Evolutionary conservation across 208 protist species (phyloP), one percentile per base, ranked within the genome.

Genomic region (Leptomonas seymouri): DNA sequence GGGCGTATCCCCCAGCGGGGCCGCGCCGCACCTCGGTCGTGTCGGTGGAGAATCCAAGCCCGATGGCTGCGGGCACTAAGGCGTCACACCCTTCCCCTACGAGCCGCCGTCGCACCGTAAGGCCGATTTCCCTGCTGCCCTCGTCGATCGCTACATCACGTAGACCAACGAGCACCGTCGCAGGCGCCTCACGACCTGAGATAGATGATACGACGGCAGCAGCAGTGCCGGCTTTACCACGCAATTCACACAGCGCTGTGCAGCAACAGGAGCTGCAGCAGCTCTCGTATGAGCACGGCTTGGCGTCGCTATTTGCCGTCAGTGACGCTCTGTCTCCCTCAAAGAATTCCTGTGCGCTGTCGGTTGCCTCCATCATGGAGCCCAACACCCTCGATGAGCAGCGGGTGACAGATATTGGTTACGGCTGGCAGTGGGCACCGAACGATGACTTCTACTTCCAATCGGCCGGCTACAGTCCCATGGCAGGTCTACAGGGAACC

Each of bases 391-490:
- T 25, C 1, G 45, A 20, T 15, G 61, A 30, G 2, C 48, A 31
- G 20, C 48, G 61, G 3, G 27, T 45, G 23, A 55, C 48, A 15
- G 36, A 53, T 36, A 36, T 41, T 34, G 27, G 45, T 3, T 46
- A 31, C 48, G 61, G 28, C 48, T 16, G 23, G 36, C 48, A 55
- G 61, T 67, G 61, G 61, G 36, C 61, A 36, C 34, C 61, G 30
- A 67, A 57, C 61, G 61, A 67, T 23, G 21, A 48, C 27, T 67
- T 42, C 21, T 55, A 55, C 48, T 67, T 48, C 48, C 61, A 55
- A 2, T 4, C 48, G 53, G 59, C 54, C 25, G 60, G 28, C 15
- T 69, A 65, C 60, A 73, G 51, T 36, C 51, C 60, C 7, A 59
- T 59, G 44, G 21, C 57, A 34, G 54, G 55, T 7, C 42, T 20